Percentiles rank a stretch among this genome's conserved stretches.
These are phyloP conservation scores for Pseudopediastrum boryanum DNA, from an alignment of 139 green algal species.

Conservation along the genomic window DNA sequence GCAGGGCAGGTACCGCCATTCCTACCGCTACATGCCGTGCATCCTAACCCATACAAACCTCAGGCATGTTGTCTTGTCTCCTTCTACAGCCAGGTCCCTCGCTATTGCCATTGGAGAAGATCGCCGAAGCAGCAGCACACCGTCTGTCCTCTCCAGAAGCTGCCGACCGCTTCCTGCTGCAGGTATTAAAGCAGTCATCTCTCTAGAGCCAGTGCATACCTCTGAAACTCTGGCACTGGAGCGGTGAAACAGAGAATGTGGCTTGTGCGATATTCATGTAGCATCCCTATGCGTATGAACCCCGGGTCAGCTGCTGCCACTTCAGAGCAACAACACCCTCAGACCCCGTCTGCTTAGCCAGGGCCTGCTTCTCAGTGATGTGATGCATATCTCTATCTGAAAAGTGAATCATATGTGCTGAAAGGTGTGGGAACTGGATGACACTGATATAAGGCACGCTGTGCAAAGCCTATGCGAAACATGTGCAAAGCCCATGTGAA, in stretches of 20 bases:
- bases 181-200: constrained; percentile 24
- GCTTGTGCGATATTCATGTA: neutral
- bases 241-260: neutral
- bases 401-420: too few relatives aligned
- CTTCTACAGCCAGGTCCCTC: constrained; percentile 28
- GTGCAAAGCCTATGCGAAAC: neutral
- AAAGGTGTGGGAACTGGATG: too few relatives aligned
- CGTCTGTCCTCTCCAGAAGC: constrained; percentile 10
- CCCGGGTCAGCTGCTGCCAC: neutral
- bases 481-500: neutral
- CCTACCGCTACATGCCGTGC: too few relatives aligned
- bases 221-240: neutral
- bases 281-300: neutral
- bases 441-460: neutral
- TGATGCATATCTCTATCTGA: too few relatives aligned
- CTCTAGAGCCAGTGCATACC: neutral
- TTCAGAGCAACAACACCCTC: neutral
- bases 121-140: constrained; percentile 36
- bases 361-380: too few relatives aligned
- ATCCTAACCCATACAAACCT: neutral
- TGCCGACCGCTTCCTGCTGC: constrained; percentile 37
- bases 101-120: constrained; percentile 28
- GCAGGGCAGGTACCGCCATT: constrained; percentile 38
- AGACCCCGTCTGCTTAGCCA: too few relatives aligned
- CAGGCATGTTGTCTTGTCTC: neutral